A percentile compares a stretch with the other conserved stretches of the same genome.
Evolutionary conservation across 345 rosid species (phyloP).

Genomic region (Schrenkiella parvula): DNA sequence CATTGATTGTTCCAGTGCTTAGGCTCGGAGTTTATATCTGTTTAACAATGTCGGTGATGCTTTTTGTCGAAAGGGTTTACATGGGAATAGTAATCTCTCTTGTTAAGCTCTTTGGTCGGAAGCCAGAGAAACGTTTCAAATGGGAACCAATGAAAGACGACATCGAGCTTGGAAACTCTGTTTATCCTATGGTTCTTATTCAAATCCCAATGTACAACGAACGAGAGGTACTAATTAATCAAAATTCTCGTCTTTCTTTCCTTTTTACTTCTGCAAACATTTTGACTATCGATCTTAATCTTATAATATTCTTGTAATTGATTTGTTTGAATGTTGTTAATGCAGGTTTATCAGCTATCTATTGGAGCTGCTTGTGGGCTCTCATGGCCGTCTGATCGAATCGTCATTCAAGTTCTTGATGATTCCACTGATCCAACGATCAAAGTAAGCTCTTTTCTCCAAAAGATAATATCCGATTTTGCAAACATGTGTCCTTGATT

Average conservation of each 20-base stretch:
- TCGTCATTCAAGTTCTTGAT: conserved; percentile 85
- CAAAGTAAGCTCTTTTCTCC: conserved; percentile 45
- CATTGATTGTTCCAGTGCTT: conserved; percentile 75
- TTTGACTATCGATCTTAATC: not conserved
- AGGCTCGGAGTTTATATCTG: conserved; percentile 59
- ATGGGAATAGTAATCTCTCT: conserved; percentile 70
- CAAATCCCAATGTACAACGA: conserved; percentile 99
- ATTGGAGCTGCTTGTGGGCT: conserved; percentile 97
- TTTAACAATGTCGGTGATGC: conserved; percentile 81
- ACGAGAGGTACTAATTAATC: conserved; percentile 57
- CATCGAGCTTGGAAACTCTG: conserved; percentile 71
- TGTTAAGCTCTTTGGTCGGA: conserved; percentile 70
- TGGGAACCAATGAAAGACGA: conserved; percentile 89
- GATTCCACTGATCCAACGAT: conserved; percentile 88
- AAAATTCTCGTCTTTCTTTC: not conserved
- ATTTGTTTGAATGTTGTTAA: not conserved
- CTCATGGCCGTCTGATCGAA: conserved; percentile 94
- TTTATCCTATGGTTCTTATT: conserved; percentile 83
- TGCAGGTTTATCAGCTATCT: conserved; percentile 74
- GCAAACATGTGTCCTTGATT: not conserved
- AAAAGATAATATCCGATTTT: not conserved
- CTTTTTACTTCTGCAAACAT: not conserved
- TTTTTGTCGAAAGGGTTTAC: conserved; percentile 79
- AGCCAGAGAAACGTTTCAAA: conserved; percentile 75
- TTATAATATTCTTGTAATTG: not conserved